Evolutionary conservation across 2,329 filamentous ascomycete genomes (phyloP).

Genomic region (Cladosporium sp.): DNA sequence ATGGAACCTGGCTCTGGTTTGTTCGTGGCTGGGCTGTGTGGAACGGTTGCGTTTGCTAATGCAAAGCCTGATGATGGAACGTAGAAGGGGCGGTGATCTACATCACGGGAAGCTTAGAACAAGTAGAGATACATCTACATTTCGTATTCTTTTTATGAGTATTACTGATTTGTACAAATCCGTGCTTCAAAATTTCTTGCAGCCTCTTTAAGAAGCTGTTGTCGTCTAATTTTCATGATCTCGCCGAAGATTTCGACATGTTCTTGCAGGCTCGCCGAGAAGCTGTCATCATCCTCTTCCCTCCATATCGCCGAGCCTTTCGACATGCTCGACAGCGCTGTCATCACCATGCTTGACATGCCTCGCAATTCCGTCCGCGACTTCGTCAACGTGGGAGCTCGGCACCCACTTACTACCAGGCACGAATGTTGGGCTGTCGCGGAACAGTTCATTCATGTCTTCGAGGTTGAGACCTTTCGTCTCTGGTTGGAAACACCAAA

Average conservation of each 20-base stretch:
- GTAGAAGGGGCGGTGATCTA: slow-evolving; percentile 17
- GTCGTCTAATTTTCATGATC: neutral
- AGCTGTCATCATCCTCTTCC: neutral
- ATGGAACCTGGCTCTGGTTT: slow-evolving; percentile 37
- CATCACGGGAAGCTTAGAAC: neutral
- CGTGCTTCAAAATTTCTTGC: neutral
- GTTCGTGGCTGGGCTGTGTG: slow-evolving; percentile 35
- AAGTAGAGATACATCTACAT: neutral
- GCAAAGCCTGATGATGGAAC: slow-evolving; percentile 38
- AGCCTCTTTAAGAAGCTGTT: neutral
- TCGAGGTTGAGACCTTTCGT: slow-evolving; percentile 60
- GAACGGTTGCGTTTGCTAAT: slow-evolving; percentile 30
- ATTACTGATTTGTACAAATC: neutral
- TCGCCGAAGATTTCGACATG: too few species aligned
- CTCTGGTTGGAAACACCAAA: slow-evolving; percentile 69
- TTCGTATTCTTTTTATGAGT: neutral
- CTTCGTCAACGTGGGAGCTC: slow-evolving; percentile 29
- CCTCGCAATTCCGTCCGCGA: slow-evolving; percentile 22
- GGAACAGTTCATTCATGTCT: slow-evolving; percentile 33
- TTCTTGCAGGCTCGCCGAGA: neutral
- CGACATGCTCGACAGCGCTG: neutral
- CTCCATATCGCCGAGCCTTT: neutral
- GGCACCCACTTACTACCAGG: slow-evolving; percentile 30
- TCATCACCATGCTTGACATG: neutral
- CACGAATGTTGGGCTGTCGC: slow-evolving; percentile 29